A percentile compares a stretch with the other conserved stretches of the same genome.
Conservation (phyloP, 1,284 basidiomycete species). For the Ustilago cynodontis region DNA sequence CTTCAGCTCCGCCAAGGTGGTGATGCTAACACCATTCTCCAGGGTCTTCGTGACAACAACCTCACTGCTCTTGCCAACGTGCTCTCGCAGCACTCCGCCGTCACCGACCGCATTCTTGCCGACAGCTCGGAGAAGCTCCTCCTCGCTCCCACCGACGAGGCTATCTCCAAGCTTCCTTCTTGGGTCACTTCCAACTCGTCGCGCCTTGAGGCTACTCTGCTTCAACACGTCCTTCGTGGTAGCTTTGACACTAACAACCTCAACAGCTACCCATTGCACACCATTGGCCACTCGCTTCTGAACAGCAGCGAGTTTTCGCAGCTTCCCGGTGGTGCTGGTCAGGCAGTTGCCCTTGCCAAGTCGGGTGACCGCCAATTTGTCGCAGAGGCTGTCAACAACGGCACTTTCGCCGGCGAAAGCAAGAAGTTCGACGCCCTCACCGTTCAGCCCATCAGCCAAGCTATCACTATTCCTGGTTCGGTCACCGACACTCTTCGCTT, state of each 20-base stretch:
- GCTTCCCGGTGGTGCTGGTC: slow-evolving; percentile 58
- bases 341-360: slow-evolving; percentile 51
- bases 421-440: slow-evolving; percentile 42
- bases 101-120: slow-evolving; percentile 48
- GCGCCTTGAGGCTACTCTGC: slow-evolving; percentile 53
- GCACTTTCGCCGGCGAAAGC: slow-evolving; percentile 19
- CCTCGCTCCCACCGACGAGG: slow-evolving; percentile 52
- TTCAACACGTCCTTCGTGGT: slow-evolving; percentile 55
- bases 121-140: slow-evolving; percentile 45
- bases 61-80: slow-evolving; percentile 49
- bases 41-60: slow-evolving; percentile 49
- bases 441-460: slow-evolving; percentile 51
- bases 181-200: slow-evolving; percentile 51
- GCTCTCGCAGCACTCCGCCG: slow-evolving; percentile 39
- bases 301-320: slow-evolving; percentile 29
- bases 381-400: slow-evolving; percentile 55
- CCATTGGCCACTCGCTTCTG: slow-evolving; percentile 54
- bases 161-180: slow-evolving; percentile 38
- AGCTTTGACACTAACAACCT: slow-evolving; percentile 33
- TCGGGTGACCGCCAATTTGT: slow-evolving; percentile 23
- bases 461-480: slow-evolving; percentile 56
- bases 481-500: slow-evolving; percentile 45
- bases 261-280: slow-evolving; percentile 48
- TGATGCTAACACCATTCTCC: slow-evolving; percentile 46
- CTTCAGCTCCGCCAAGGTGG: slow-evolving; percentile 44